phyloP scores from a whole-genome alignment of 2,329 filamentous ascomycete species.

The Amphichorda felina region DNA sequence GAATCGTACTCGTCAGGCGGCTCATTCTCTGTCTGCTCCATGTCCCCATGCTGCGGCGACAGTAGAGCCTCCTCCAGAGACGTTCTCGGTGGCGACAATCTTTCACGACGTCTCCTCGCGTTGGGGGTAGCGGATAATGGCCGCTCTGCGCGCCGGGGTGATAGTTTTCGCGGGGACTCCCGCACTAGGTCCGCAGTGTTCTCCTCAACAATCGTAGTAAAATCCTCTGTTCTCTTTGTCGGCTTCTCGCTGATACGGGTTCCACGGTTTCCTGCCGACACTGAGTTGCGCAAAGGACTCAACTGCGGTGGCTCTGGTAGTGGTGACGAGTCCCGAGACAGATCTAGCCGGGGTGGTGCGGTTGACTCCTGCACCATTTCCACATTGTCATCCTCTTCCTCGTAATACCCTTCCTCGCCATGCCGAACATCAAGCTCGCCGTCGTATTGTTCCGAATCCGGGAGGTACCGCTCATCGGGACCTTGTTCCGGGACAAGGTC shows the following conservation, averaged over 20 bases:
- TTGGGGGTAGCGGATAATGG: background rate
- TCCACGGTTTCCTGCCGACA: conserved; percentile 36
- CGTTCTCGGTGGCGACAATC: conserved; percentile 11
- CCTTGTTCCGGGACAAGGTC: conserved; percentile 10
- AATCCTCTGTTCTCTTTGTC: conserved; percentile 24
- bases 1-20: background rate
- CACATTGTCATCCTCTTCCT: conserved; percentile 31
- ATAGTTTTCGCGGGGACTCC: background rate
- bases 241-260: conserved; percentile 11
- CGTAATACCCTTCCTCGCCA: conserved; percentile 3
- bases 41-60: conserved; percentile 9
- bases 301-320: conserved; percentile 33
- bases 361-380: conserved; percentile 32
- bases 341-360: conserved; percentile 11
- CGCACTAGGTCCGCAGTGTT: conserved; percentile 26
- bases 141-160: background rate
- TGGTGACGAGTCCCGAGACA: conserved; percentile 27
- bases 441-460: too few species aligned
- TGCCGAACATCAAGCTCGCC: too few species aligned
- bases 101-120: conserved; percentile 4
- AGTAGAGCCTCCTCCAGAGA: conserved; percentile 22
- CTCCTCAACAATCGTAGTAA: conserved; percentile 33
- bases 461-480: too few species aligned
- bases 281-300: conserved; percentile 39
- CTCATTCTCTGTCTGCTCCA: conserved; percentile 4